Evolutionary conservation across 306 rosid genomes (phyloP).

Genomic region (Lagenaria siceraria): DNA sequence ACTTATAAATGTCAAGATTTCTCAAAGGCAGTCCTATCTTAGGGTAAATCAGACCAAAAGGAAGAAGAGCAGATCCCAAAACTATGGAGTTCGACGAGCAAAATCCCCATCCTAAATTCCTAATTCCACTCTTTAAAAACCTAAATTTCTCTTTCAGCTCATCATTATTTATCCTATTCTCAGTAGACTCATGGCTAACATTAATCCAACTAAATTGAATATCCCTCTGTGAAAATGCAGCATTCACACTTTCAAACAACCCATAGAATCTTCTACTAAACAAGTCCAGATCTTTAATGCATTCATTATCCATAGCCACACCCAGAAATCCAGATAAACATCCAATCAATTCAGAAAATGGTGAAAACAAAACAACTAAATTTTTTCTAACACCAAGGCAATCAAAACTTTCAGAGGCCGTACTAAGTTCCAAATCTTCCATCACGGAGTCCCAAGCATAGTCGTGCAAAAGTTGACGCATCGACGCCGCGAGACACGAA

Average conservation of each 20-base stretch:
- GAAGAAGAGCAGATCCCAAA: background rate
- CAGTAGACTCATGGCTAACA: background rate
- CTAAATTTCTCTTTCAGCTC: background rate
- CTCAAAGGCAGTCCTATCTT: background rate
- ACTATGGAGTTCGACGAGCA: background rate
- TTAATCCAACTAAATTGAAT: background rate
- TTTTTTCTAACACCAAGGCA: background rate
- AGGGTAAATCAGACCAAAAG: background rate
- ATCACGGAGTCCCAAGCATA: background rate
- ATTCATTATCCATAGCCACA: background rate
- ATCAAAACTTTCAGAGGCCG: background rate
- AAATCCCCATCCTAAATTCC: background rate
- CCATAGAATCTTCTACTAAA: background rate
- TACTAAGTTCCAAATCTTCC: background rate
- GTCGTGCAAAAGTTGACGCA: background rate
- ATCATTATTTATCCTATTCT: background rate
- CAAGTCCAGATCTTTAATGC: background rate
- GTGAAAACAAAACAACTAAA: background rate
- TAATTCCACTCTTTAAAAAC: background rate
- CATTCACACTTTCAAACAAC: background rate
- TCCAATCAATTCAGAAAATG: background rate
- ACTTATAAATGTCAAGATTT: background rate
- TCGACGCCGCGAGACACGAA: background rate
- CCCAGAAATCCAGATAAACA: background rate
- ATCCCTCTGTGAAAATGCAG: background rate